Evolutionary conservation across 768 basidiomycete species (phyloP), one percentile per base, ranked within the genome.

Genomic region (Lenzites betulinus): DNA sequence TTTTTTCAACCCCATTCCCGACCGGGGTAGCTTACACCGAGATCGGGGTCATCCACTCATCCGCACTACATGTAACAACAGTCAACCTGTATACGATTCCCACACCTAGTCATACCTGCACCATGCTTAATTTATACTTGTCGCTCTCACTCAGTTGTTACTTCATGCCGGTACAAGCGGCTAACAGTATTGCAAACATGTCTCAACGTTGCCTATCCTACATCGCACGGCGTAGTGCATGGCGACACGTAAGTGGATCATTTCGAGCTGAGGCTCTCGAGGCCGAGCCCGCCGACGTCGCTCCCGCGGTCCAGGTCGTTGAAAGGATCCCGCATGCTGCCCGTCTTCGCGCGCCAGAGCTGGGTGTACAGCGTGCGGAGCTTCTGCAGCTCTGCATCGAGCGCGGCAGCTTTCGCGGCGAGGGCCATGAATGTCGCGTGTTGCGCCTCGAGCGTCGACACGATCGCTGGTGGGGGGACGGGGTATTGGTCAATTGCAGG

Each of bases 281-380:
- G 67, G 39, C 82, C 82, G 47, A 83, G 78, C 48, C 82, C 82
- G 16, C 70, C 69, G 8, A 58, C 53, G 12, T 74, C 75, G 38
- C 58, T 69, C 1, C 76, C 75, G n/a, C 76, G 73, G 50, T 71
- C 73, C 49, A 72, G 71, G 39, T 79, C 79, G 64, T 87, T 85
- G 70, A 93, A 94, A 8, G 92, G 92, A 71, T 93, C 91, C 59
- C 92, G 78, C 73, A 87, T 85, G 66, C 90, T 93, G 30, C 92
- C 92, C 16, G 89, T 93, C 71, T 87, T 86, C 18, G 83, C 78
- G 13, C 89, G 84, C 89, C 90, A 93, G 7, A 92, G 75, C 66
- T 91, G 88, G 0, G 87, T 88, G 64, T 92, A 92, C 12, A 88
- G 70, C 11, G 77, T 73, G 70, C 92, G 92, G 66, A 94, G 81